Evolutionary conservation across 768 basidiomycete species (phyloP).

Genomic region (Gloeopeniophorella convolvens): DNA sequence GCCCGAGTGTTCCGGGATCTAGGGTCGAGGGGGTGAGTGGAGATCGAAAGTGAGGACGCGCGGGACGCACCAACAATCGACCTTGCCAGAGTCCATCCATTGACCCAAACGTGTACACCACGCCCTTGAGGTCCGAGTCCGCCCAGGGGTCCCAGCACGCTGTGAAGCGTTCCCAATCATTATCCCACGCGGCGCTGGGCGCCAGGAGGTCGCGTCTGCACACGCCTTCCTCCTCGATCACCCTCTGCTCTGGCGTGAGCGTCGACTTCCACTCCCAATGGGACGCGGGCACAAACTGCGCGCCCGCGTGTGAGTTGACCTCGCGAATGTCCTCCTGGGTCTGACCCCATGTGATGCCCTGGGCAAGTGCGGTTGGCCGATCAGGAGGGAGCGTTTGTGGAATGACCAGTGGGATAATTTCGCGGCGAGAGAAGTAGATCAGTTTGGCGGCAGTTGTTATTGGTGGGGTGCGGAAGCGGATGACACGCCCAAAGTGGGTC

Average conservation of each 20-base stretch:
- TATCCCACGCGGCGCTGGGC: constrained; percentile 45
- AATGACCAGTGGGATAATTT: constrained; percentile 36
- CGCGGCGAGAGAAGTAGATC: constrained; percentile 53
- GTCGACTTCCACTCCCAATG: constrained; percentile 25
- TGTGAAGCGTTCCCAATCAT: constrained; percentile 50
- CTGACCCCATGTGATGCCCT: constrained; percentile 29
- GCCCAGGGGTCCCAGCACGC: constrained; percentile 38
- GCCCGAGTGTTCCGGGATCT: constrained; percentile 31
- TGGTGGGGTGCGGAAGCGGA: constrained; percentile 35
- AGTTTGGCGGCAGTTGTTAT: constrained; percentile 54
- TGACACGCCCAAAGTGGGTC: constrained; percentile 20
- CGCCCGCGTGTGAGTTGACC: constrained; percentile 40
- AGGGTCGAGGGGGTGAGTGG: constrained; percentile 5
- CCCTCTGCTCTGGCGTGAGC: constrained; percentile 23
- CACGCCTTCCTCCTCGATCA: constrained; percentile 23
- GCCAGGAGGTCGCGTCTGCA: constrained; percentile 24
- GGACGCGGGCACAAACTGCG: constrained; percentile 27
- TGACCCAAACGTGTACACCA: constrained; percentile 43
- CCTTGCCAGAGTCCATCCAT: constrained; percentile 60
- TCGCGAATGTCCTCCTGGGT: constrained; percentile 58
- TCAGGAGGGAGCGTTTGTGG: constrained; percentile 36
- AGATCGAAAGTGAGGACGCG: not conserved
- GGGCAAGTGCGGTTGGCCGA: constrained; percentile 28
- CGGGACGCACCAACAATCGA: constrained; percentile 46
- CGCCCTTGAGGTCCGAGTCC: constrained; percentile 27